Base-by-base conservation (phyloP, 495 filamentous ascomycete species). In the Platismatia glauca region DNA sequence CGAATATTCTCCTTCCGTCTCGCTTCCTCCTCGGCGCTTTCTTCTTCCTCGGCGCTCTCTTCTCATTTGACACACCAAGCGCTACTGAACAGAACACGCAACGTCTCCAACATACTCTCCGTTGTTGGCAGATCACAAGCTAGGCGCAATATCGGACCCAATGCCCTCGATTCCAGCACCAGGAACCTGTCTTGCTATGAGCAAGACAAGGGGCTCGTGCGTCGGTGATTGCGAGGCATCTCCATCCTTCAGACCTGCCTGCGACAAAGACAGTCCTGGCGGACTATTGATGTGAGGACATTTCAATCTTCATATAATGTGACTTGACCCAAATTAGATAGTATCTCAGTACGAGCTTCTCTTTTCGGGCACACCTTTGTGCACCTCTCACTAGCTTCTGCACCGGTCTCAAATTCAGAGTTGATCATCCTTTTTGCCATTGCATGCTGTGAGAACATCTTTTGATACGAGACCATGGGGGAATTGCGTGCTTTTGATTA, bases 41-140 rank as follows among this genome's bases (percentile, higher is more conserved):
- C n/a, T n/a, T n/a, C n/a, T n/a, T n/a, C n/a, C n/a, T n/a, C n/a
- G n/a, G n/a, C n/a, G n/a, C n/a, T n/a, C n/a, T 56, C 20, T 44
- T 29, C 24, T 55, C 31, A 24, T 27, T 46, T 38, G n/a, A 31
- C 13, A 38, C 4, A 34, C 27, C 7, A 57, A 58, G 76, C 76
- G 76, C 76, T 77, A 72, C 74, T 68, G 76, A 71, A 77, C 76
- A 78, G 76, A 75, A 67, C 61, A 68, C 67, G 67, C 48, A 61
- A 41, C 74, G 72, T 77, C 74, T 76, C 68, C 72, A 77, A 71
- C 68, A 73, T 39, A 59, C 31, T 55, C 57, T 68, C 70, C 66
- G 68, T 74, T 66, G 71, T 73, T 78, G 74, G 65, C 55, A 67
- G 76, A 78, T 78, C 76, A 78, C 76, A 74, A 75, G 75, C 77